These are phyloP conservation scores for Nicotiana sylvestris DNA, from an alignment of 257 asterid species.

Conservation along the genomic window DNA sequence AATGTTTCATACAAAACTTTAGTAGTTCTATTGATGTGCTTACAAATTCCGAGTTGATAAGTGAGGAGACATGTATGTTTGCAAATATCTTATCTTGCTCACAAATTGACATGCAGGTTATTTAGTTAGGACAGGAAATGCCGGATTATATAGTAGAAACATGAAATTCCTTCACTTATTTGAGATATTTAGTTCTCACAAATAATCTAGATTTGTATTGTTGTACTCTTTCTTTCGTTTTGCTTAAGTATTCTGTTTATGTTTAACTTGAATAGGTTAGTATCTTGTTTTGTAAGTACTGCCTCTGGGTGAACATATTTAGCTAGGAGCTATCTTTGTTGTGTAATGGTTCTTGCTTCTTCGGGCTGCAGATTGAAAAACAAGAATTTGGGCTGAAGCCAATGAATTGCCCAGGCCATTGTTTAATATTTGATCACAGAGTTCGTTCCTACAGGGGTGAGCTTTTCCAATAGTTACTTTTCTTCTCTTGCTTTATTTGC, in stretches of 20 bases:
- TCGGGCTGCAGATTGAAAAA: constrained; percentile 67
- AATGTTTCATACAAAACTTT: neutral
- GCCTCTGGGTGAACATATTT: neutral
- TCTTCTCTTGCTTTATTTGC: constrained; percentile 7
- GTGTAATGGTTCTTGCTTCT: neutral
- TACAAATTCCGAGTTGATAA: neutral
- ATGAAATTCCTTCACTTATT: neutral
- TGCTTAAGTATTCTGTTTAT: neutral
- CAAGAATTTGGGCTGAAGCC: constrained; percentile 99
- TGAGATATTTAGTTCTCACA: neutral
- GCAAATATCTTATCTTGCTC: neutral
- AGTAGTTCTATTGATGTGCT: neutral
- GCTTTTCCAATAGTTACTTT: constrained; percentile 10
- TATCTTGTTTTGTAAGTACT: neutral
- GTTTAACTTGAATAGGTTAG: neutral
- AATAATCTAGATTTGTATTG: neutral
- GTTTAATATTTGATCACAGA: constrained; percentile 91
- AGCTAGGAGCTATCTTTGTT: neutral
- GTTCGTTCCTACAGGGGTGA: constrained; percentile 97
- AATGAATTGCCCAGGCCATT: constrained; percentile 99
- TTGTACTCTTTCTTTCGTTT: neutral
- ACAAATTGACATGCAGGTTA: neutral
- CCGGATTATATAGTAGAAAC: neutral
- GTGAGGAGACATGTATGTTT: neutral
- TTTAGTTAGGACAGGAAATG: neutral